phyloP scores from a whole-genome alignment of 2,329 filamentous ascomycete species.

The Thelonectria olida region DNA sequence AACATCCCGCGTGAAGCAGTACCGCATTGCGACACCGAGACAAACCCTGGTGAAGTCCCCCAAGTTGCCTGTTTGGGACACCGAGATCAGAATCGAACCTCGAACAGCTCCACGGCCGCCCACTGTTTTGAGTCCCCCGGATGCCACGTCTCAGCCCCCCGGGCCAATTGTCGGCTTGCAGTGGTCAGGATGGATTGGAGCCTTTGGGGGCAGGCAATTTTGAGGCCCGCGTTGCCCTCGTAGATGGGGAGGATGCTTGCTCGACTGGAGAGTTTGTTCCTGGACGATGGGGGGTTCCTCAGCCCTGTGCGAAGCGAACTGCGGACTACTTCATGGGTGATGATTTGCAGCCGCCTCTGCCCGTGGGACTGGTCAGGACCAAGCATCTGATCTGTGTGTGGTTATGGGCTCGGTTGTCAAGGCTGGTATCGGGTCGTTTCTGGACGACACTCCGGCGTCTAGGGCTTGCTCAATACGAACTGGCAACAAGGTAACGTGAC shows the following conservation, averaged over 20 bases:
- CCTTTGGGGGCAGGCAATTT: slow-evolving; percentile 15
- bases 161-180: slow-evolving; percentile 22
- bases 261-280: background rate
- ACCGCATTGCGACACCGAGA: slow-evolving; percentile 39
- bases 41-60: background rate
- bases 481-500: background rate
- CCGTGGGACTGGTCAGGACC: background rate
- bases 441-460: background rate
- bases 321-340: background rate
- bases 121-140: slow-evolving; percentile 2
- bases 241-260: background rate
- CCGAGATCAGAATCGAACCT: slow-evolving; percentile 26
- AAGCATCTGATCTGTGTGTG: background rate
- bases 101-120: slow-evolving; percentile 24
- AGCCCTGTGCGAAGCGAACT: background rate
- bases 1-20: slow-evolving; percentile 37
- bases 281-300: background rate
- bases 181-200: slow-evolving; percentile 5
- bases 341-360: background rate
- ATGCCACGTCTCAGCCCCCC: slow-evolving; percentile 2
- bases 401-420: background rate
- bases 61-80: slow-evolving; percentile 37
- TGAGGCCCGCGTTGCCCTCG: slow-evolving; percentile 2
- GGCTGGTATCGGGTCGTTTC: background rate
- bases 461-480: background rate